Conservation (phyloP, 148 eudicot species). For the Spergularia bocconei region DNA sequence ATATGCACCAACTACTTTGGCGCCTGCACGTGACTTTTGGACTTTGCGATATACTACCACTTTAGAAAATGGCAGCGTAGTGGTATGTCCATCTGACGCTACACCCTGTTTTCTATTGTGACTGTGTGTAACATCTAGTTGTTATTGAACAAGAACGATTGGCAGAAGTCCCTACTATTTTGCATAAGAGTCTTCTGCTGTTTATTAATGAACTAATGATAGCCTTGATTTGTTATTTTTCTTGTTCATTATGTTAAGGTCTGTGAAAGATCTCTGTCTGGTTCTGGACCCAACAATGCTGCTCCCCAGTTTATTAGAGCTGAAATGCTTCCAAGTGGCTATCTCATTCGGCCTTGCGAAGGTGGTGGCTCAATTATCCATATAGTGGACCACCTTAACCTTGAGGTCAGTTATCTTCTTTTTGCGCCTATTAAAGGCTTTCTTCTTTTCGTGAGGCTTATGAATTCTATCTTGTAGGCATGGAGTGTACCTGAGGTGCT, state of each 20-base stretch:
- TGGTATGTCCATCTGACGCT: conserved; percentile 45
- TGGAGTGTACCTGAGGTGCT: conserved; percentile 97
- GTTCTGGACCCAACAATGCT: conserved; percentile 77
- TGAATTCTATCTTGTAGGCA: conserved; percentile 42
- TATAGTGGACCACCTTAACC: conserved; percentile 88
- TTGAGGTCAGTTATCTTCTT: conserved; percentile 53
- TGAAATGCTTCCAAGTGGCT: conserved; percentile 95
- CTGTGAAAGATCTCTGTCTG: conserved; percentile 95
- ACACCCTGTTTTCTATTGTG: background rate
- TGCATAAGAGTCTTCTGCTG: background rate
- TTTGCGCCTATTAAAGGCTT: background rate
- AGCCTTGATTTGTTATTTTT: conserved; percentile 9
- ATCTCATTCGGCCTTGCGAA: conserved; percentile 88
- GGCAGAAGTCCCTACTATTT: background rate
- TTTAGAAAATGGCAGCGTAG: conserved; percentile 86
- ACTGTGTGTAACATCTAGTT: too few relatives aligned
- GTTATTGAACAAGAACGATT: background rate
- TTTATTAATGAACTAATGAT: background rate
- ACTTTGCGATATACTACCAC: conserved; percentile 90
- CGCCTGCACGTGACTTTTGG: conserved; percentile 97
- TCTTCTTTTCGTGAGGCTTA: conserved; percentile 9
- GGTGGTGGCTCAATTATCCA: conserved; percentile 96
- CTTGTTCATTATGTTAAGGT: conserved; percentile 43
- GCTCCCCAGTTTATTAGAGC: conserved; percentile 82
- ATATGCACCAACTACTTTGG: conserved; percentile 94